Percentiles rank a stretch among this genome's conserved stretches.
Conservation (phyloP, 192 early-diverging fungal species). For the Rhizophagus sp. region DNA sequence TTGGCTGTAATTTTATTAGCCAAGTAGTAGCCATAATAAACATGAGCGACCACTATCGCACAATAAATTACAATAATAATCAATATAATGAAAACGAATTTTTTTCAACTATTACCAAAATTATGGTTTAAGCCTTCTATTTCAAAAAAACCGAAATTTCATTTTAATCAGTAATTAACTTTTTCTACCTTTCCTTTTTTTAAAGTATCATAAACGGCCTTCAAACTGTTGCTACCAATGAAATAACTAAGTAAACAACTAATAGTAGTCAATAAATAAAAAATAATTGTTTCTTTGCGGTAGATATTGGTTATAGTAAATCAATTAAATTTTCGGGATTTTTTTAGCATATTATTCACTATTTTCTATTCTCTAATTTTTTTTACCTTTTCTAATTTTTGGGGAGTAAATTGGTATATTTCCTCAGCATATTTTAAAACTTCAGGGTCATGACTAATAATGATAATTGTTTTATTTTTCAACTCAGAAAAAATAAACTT, state of each 20-base stretch:
- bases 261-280: constrained; percentile 13
- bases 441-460: constrained; percentile 4
- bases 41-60: not conserved
- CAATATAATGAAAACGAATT: too few relatives aligned
- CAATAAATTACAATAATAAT: too few relatives aligned
- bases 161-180: too few relatives aligned
- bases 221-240: too few relatives aligned
- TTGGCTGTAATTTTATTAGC: not conserved
- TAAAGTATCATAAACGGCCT: too few relatives aligned
- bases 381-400: not conserved
- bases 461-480: not conserved
- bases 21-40: constrained; percentile 5
- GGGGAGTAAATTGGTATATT: not conserved
- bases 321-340: constrained; percentile 19
- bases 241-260: too few relatives aligned
- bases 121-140: too few relatives aligned
- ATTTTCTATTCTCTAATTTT: not conserved
- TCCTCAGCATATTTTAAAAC: not conserved
- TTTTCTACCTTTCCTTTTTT: too few relatives aligned
- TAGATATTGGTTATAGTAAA: not conserved
- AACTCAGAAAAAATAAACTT: constrained; percentile 7
- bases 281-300: constrained; percentile 15
- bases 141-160: too few relatives aligned
- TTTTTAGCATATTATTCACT: too few relatives aligned
- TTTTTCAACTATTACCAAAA: not conserved